A percentile compares a stretch with the other conserved stretches of the same genome.
phyloP scores from a whole-genome alignment of 2,329 filamentous ascomycete genomes.

The Cladosporium velox region DNA sequence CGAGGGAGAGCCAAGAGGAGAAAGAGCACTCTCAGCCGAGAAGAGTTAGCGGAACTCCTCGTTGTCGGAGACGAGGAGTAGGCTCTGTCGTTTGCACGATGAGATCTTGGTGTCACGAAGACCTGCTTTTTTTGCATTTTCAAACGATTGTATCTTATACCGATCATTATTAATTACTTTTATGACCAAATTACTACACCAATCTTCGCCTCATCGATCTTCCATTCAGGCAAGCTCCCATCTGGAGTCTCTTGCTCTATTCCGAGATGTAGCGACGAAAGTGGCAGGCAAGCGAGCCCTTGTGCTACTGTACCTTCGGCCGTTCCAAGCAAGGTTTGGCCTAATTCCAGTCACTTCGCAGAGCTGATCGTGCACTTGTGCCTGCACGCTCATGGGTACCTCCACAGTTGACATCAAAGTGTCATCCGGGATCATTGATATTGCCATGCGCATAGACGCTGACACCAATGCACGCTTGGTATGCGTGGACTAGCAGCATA shows the following conservation, averaged over 20 bases:
- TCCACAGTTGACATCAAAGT: neutral
- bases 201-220: neutral
- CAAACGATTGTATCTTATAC: neutral
- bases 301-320: neutral
- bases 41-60: slow-evolving; percentile 67
- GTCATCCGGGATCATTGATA: neutral
- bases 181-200: neutral
- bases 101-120: neutral
- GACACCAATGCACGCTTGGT: slow-evolving; percentile 15
- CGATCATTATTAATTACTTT: neutral
- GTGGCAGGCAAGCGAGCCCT: neutral
- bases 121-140: neutral
- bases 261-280: neutral
- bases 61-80: slow-evolving; percentile 20
- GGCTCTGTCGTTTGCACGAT: neutral
- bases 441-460: slow-evolving; percentile 19
- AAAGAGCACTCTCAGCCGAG: slow-evolving; percentile 73
- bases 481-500: neutral
- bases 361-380: neutral
- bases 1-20: slow-evolving; percentile 62
- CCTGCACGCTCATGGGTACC: neutral
- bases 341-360: neutral
- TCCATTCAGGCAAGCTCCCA: neutral
- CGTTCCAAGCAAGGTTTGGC: neutral
- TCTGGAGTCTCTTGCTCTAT: neutral